Conservation (phyloP, 805 yeast species). For the Pichia gijzeniarum region DNA sequence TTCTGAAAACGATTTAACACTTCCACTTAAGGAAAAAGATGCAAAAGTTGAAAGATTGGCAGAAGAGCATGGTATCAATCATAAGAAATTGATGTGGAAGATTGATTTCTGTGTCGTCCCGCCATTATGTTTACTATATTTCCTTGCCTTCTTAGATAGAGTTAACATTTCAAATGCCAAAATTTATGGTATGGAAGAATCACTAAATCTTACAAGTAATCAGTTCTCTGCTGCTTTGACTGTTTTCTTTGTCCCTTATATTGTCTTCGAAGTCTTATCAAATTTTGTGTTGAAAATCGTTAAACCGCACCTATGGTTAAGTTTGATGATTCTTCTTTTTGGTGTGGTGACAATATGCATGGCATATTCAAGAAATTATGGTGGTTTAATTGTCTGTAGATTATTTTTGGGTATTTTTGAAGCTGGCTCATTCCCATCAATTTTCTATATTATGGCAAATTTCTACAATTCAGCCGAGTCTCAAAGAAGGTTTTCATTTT, state of each 20-base stretch:
- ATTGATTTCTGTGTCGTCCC: constrained; percentile 67
- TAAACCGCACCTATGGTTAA: constrained; percentile 60
- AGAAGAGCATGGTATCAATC: constrained; percentile 42
- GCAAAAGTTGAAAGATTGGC: constrained; percentile 34
- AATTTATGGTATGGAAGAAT: constrained; percentile 57
- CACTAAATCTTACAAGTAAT: constrained; percentile 46
- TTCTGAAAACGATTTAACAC: constrained; percentile 11
- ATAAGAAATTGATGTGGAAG: constrained; percentile 52
- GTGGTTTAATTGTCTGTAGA: constrained; percentile 55
- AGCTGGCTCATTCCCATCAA: constrained; percentile 69
- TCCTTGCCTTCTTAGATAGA: constrained; percentile 73
- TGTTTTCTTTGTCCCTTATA: constrained; percentile 66
- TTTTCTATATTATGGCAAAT: constrained; percentile 61
- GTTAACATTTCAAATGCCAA: constrained; percentile 80
- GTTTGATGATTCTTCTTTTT: constrained; percentile 52
- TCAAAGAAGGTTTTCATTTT: constrained; percentile 61
- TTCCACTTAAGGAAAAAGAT: constrained; percentile 22
- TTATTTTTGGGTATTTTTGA: constrained; percentile 63
- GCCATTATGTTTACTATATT: constrained; percentile 67
- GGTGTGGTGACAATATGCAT: constrained; percentile 60
- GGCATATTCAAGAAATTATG: constrained; percentile 56
- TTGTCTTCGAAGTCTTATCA: constrained; percentile 57
- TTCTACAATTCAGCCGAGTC: constrained; percentile 61
- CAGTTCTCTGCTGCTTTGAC: constrained; percentile 63
- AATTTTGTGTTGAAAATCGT: constrained; percentile 54